These are phyloP conservation scores for Melaleuca alternifolia DNA, from an alignment of 345 rosid species.

Conservation along the genomic window DNA sequence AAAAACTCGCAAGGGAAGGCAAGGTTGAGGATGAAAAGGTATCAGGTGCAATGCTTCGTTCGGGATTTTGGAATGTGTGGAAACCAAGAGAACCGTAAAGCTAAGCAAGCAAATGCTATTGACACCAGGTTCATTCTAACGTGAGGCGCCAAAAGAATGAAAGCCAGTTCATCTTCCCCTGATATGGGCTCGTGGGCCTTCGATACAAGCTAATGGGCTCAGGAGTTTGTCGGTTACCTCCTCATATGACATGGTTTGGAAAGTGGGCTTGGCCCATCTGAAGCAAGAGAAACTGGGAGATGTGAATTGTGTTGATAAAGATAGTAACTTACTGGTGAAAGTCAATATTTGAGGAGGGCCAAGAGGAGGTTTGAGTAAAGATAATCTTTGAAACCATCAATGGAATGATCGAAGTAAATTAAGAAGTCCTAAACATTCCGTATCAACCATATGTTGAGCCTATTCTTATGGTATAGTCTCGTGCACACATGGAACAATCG, in stretches of 20 bases:
- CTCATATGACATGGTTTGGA: neutral
- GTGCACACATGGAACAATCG: neutral
- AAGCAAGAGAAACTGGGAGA: neutral
- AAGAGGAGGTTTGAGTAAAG: neutral
- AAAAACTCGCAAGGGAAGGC: neutral
- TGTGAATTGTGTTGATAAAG: neutral
- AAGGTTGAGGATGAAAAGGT: neutral
- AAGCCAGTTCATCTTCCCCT: neutral
- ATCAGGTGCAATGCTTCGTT: conserved; percentile 2
- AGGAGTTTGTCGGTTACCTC: neutral
- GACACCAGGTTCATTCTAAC: neutral
- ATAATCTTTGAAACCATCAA: neutral
- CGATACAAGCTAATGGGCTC: neutral
- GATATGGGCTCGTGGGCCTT: neutral
- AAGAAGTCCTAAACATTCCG: neutral
- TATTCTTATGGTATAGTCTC: no score
- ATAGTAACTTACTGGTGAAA: neutral
- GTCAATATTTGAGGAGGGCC: neutral
- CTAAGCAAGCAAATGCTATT: neutral
- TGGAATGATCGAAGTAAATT: neutral
- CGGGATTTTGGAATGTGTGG: neutral
- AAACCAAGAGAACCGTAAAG: neutral
- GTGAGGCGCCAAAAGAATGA: neutral
- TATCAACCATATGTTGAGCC: no score
- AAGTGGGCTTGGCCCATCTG: neutral